phyloP scores from a whole-genome alignment of 2,329 filamentous ascomycete species.

The Thielaviopsis populi region DNA sequence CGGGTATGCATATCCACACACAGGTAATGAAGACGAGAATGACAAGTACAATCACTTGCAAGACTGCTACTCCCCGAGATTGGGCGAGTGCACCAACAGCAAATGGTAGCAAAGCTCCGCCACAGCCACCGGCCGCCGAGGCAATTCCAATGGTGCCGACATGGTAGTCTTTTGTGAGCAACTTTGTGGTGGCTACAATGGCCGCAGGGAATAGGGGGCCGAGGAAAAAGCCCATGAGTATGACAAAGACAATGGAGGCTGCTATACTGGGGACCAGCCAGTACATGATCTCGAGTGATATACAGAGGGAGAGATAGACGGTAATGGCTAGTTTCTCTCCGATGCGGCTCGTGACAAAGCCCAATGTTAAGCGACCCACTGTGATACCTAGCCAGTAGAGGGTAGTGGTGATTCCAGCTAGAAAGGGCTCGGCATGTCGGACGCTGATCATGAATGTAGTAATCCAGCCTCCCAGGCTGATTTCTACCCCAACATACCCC shows the following conservation, averaged over 20 bases:
- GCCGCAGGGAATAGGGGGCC: constrained; percentile 66
- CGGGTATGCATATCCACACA: constrained; percentile 33
- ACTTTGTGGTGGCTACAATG: constrained; percentile 56
- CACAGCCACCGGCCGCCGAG: constrained; percentile 59
- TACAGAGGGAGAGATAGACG: constrained; percentile 47
- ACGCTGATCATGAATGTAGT: constrained; percentile 76
- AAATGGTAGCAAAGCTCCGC: constrained; percentile 53
- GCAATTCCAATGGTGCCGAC: constrained; percentile 71
- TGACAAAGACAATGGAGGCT: constrained; percentile 55
- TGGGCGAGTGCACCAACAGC: constrained; percentile 53
- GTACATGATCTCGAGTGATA: constrained; percentile 55
- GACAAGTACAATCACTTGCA: constrained; percentile 41
- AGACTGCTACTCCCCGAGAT: constrained; percentile 37
- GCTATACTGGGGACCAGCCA: constrained; percentile 70
- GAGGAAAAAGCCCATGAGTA: constrained; percentile 62
- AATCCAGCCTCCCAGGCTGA: constrained; percentile 63
- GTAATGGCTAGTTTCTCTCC: constrained; percentile 55
- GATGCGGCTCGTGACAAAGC: constrained; percentile 58
- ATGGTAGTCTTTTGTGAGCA: constrained; percentile 58
- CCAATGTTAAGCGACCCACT: constrained; percentile 54
- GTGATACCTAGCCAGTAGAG: constrained; percentile 79
- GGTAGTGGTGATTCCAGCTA: constrained; percentile 59
- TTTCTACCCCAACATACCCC: constrained; percentile 65
- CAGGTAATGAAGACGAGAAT: constrained; percentile 31
- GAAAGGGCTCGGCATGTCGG: constrained; percentile 51